A percentile compares a stretch with the other conserved stretches of the same genome.
phyloP scores from a whole-genome alignment of 495 filamentous ascomycete species.

The Xylaria palmicola region DNA sequence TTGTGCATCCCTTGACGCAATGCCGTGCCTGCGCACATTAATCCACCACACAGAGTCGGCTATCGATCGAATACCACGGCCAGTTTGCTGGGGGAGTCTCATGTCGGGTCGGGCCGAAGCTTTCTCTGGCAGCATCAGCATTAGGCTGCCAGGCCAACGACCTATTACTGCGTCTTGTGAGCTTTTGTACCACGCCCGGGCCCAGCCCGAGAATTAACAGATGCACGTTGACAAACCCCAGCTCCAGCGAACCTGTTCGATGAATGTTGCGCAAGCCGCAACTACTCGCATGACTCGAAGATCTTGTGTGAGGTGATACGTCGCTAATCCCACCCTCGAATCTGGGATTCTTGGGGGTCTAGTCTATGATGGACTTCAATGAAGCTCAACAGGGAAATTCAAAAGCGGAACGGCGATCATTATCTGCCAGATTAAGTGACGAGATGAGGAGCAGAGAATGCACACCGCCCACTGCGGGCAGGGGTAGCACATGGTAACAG shows the following conservation, averaged over 20 bases:
- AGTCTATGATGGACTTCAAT: not conserved
- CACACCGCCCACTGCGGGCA: slow-evolving; percentile 27
- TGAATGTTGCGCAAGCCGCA: slow-evolving; percentile 5
- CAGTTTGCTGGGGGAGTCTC: not conserved
- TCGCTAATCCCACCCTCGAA: not conserved
- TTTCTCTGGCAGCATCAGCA: not conserved
- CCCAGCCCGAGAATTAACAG: not conserved
- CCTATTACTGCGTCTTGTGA: not conserved
- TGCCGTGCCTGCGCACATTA: not conserved
- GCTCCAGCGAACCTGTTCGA: slow-evolving; percentile 3
- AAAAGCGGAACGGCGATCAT: slow-evolving; percentile 6
- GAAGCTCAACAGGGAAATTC: not conserved
- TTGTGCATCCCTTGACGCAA: not conserved
- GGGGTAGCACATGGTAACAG: slow-evolving; percentile 36
- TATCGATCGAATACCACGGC: not conserved
- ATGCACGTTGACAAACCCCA: not conserved
- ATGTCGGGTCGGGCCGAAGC: slow-evolving; percentile 10
- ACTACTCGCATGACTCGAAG: slow-evolving; percentile 9
- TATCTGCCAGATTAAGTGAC: slow-evolving; percentile 13
- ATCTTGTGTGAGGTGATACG: slow-evolving; percentile 20
- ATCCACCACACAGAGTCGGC: not conserved
- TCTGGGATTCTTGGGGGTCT: not conserved
- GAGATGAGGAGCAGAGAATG: slow-evolving; percentile 23
- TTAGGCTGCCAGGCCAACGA: not conserved
- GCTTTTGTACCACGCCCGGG: not conserved